Conservation (phyloP, 768 basidiomycete species). For the Boletellus ananas region DNA sequence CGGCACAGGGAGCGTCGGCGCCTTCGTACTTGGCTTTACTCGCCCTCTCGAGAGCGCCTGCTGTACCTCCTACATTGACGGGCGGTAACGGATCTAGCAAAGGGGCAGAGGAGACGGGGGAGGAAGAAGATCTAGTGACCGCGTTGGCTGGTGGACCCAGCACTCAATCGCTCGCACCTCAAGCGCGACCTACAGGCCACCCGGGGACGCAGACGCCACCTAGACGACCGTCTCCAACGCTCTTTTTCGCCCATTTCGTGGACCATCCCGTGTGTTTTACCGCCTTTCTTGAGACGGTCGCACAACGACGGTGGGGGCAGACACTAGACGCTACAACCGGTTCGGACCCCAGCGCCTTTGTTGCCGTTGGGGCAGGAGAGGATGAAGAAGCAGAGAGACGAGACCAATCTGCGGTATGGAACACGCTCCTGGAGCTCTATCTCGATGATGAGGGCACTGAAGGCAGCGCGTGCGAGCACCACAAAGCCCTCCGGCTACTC, state of each 20-base stretch:
- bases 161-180: conserved; percentile 9
- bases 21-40: conserved; percentile 81
- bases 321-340: conserved; percentile 40
- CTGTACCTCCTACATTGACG: conserved; percentile 39
- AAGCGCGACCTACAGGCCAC: conserved; percentile 3
- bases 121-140: conserved; percentile 17
- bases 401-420: conserved; percentile 90
- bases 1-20: conserved; percentile 22
- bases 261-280: conserved; percentile 83
- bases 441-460: conserved; percentile 42
- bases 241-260: conserved; percentile 93
- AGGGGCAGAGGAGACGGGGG: conserved; percentile 13
- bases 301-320: conserved; percentile 76
- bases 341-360: conserved; percentile 4
- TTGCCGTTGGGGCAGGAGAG: conserved; percentile 18
- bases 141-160: conserved; percentile 27
- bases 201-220: conserved; percentile 30
- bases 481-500: conserved; percentile 75
- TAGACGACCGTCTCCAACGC: conserved; percentile 70
- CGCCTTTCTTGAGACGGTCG: conserved; percentile 85
- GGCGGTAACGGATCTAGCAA: conserved; percentile 25
- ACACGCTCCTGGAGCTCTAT: conserved; percentile 92
- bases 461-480: conserved; percentile 23
- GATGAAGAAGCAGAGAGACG: conserved; percentile 51
- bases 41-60: conserved; percentile 59